phyloP scores from a whole-genome alignment of 1,139 yeast genomes.

The Maudiozyma humilis region DNA sequence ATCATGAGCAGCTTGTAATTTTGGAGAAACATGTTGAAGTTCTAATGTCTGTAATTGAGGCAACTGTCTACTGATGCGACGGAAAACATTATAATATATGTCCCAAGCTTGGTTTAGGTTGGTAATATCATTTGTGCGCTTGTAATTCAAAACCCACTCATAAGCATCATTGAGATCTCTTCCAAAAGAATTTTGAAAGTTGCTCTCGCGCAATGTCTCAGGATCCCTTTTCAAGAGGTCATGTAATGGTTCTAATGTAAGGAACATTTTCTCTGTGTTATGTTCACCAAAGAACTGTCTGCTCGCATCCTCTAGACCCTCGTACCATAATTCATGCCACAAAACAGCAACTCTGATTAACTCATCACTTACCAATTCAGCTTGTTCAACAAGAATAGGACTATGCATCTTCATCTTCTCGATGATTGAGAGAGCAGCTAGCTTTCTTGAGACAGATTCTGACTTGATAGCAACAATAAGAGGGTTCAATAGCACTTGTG shows the following conservation, averaged over 20 bases:
- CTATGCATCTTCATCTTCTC: constrained; percentile 91
- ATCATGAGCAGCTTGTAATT: constrained; percentile 67
- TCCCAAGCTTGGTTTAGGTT: constrained; percentile 97
- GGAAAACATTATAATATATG: constrained; percentile 85
- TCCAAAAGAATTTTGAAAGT: constrained; percentile 90
- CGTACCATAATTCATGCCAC: constrained; percentile 98
- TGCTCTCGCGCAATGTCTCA: constrained; percentile 82
- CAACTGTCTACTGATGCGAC: constrained; percentile 79
- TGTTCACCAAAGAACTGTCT: constrained; percentile 90
- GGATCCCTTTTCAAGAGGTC: constrained; percentile 80
- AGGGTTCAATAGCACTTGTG: constrained; percentile 93
- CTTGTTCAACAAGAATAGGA: constrained; percentile 75
- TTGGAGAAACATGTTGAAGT: constrained; percentile 88
- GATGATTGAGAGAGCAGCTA: constrained; percentile 84
- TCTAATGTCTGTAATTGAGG: constrained; percentile 84
- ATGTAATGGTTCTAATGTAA: constrained; percentile 83
- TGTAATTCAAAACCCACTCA: constrained; percentile 85
- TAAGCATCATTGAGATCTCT: constrained; percentile 88
- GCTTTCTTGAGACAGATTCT: constrained; percentile 79
- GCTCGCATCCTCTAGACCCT: constrained; percentile 94
- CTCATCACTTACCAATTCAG: constrained; percentile 89
- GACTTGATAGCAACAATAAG: constrained; percentile 93
- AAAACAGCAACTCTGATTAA: constrained; percentile 88
- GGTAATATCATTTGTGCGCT: constrained; percentile 77
- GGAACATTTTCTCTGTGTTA: constrained; percentile 89